Evolutionary conservation across 176 grass and related monocot species (phyloP).

Genomic region (Bromus sterilis): DNA sequence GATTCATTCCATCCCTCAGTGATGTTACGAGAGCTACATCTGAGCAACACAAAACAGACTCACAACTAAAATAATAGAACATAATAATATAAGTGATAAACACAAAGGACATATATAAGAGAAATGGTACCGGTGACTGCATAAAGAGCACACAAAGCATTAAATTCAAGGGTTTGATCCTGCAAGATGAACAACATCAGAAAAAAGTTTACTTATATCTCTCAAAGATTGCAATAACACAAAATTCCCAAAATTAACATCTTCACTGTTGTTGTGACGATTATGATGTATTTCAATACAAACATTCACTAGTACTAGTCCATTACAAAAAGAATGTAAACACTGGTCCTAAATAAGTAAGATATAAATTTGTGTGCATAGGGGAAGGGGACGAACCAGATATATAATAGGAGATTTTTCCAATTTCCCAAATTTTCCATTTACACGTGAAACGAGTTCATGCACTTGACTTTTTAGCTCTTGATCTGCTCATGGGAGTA

Average conservation of each 20-base stretch:
- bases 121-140: conserved; percentile 65
- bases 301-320: not conserved
- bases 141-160: conserved; percentile 82
- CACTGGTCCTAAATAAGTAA: not conserved
- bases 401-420: conserved; percentile 75
- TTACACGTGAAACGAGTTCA: conserved; percentile 92
- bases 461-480: conserved; percentile 92
- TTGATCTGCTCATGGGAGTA: conserved; percentile 50
- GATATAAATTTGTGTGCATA: not conserved
- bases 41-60: conserved; percentile 6
- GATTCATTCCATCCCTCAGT: conserved; percentile 95
- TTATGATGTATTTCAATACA: not conserved
- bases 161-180: conserved; percentile 85
- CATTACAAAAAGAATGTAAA: not conserved
- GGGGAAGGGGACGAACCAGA: conserved; percentile 31
- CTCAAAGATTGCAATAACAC: not conserved
- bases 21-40: conserved; percentile 96
- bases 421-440: conserved; percentile 87
- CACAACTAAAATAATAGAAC: not conserved
- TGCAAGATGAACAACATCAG: conserved; percentile 19
- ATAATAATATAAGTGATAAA: not conserved
- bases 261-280: not conserved
- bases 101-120: not conserved
- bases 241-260: not conserved
- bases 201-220: not conserved